phyloP scores from a whole-genome alignment of 1,284 basidiomycete genomes.

The Phylloboletellus chloephorus region DNA sequence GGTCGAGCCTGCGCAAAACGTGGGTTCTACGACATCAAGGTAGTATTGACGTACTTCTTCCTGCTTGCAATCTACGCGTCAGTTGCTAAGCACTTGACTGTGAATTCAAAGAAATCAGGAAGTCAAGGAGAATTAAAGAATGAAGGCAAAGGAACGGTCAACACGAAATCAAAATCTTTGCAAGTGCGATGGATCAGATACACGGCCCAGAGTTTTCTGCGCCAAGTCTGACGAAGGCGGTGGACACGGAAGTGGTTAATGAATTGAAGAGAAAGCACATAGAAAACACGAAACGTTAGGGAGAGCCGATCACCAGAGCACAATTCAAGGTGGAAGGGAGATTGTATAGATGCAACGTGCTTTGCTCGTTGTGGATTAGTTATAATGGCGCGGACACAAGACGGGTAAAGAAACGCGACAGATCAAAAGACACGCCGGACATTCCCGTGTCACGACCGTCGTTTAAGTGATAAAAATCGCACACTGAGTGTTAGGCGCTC shows the following conservation, averaged over 20 bases:
- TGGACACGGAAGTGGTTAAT: slow-evolving; percentile 4
- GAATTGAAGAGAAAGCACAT: slow-evolving; percentile 1
- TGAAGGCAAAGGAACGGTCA: slow-evolving; percentile 11
- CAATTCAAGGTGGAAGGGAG: slow-evolving; percentile 5
- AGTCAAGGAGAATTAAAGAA: slow-evolving; percentile 7
- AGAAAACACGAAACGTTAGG: slow-evolving; percentile 2
- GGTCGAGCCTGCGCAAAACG: slow-evolving; percentile 31
- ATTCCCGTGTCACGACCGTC: slow-evolving; percentile 23
- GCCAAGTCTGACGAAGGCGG: slow-evolving; percentile 8
- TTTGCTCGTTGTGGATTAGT: slow-evolving; percentile 13
- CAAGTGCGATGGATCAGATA: slow-evolving; percentile 14
- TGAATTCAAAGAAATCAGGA: slow-evolving; percentile 9
- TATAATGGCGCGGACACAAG: slow-evolving; percentile 20
- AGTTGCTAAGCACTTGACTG: slow-evolving; percentile 12
- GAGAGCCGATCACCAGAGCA: slow-evolving; percentile 7
- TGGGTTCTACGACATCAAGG: slow-evolving; percentile 35
- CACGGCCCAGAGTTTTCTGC: slow-evolving; percentile 3
- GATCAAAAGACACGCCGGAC: slow-evolving; percentile 22
- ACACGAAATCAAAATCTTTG: slow-evolving; percentile 3
- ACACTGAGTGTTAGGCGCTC: slow-evolving; percentile 16
- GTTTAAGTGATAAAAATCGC: slow-evolving; percentile 9
- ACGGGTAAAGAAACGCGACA: slow-evolving; percentile 14
- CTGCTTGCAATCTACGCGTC: slow-evolving; percentile 28
- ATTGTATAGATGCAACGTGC: slow-evolving; percentile 14
- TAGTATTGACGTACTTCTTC: slow-evolving; percentile 49